Base-by-base conservation (phyloP, 768 basidiomycete genomes). In the Tulasnella sp. region DNA sequence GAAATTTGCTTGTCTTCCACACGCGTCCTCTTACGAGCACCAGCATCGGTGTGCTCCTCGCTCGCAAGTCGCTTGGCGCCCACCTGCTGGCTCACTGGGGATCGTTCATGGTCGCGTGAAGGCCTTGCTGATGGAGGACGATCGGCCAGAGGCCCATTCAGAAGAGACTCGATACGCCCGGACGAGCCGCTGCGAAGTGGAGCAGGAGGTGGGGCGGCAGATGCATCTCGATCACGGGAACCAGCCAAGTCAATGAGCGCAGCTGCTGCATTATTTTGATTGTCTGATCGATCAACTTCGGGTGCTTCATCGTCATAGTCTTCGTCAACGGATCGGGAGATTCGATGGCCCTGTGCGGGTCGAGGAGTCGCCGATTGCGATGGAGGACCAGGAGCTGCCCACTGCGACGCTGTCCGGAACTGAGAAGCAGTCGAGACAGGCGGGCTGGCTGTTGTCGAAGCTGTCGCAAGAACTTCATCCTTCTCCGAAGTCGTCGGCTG, bases 251-350 rank as follows among this genome's bases (percentile, higher is more conserved):
- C 81, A 71, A 96, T 88, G 32, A 96, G 73, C 0, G 88, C 81
- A 65, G 91, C 90, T 3, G 88, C 82, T n/a, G 83, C 87, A 24
- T 43, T 43, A 29, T 43, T 43, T 27, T 56, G 47, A 34, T 26
- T 47, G 47, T 59, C 50, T 32, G 48, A 44, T n/a, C 58, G 45
- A 44, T 59, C 58, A 50, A 27, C 19, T 34, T 47, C 56, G 7
- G 51, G 51, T 7, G 27, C 29, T 27, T 86, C 88, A 70, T 93
- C 93, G 65, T 98, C 93, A 65, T 96, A 96, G 66, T 96, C 88
- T 65, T 98, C 93, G 67, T 96, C 91, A 17, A 94, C 78, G 1
- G 80, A 73, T 5, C 93, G 78, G 10, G 81, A 29, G 75, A 5
- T 84, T 82, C 17, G 82, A 78, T 27, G 64, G 32, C 15, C 38